Percentiles rank a stretch among this genome's conserved stretches.
Conservation (phyloP, 306 rosid species). For the Gastrolobium bilobum region DNA sequence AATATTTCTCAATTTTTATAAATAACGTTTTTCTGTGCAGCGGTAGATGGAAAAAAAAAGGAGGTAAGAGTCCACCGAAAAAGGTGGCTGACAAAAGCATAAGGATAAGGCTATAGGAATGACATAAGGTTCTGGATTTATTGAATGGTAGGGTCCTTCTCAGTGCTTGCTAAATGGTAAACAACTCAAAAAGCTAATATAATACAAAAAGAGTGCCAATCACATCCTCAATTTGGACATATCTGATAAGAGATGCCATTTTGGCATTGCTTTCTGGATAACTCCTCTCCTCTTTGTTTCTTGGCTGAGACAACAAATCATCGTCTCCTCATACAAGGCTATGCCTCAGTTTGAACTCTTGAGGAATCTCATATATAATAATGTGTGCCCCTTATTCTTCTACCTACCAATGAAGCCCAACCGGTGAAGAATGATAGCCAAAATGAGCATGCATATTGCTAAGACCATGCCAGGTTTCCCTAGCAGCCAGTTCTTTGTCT, state of each 20-base stretch:
- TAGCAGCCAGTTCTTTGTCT: constrained; percentile 87
- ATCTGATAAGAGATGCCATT: constrained; percentile 45
- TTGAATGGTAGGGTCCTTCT: constrained; percentile 35
- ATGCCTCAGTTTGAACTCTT: constrained; percentile 37
- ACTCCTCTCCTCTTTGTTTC: constrained; percentile 36
- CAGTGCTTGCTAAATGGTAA: constrained; percentile 31
- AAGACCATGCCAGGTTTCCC: constrained; percentile 84
- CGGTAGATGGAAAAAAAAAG: not conserved
- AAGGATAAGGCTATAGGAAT: not conserved
- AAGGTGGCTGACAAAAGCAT: constrained; percentile 14
- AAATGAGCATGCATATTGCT: constrained; percentile 85
- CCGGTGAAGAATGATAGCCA: constrained; percentile 85
- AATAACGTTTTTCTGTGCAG: not conserved
- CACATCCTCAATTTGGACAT: constrained; percentile 37
- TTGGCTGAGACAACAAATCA: constrained; percentile 31
- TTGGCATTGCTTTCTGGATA: constrained; percentile 44
- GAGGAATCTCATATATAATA: constrained; percentile 23
- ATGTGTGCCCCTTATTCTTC: constrained; percentile 49
- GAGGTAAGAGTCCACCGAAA: not conserved
- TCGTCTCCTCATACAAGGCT: constrained; percentile 26
- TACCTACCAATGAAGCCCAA: constrained; percentile 89
- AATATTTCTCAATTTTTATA: constrained; percentile 3
- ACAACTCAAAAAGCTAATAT: constrained; percentile 30
- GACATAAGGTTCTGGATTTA: constrained; percentile 29
- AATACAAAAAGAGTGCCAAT: constrained; percentile 44